A percentile compares a stretch with the other conserved stretches of the same genome.
Conservation (phyloP, 164 flowering plant genomes). For the Berberis vulgaris region DNA sequence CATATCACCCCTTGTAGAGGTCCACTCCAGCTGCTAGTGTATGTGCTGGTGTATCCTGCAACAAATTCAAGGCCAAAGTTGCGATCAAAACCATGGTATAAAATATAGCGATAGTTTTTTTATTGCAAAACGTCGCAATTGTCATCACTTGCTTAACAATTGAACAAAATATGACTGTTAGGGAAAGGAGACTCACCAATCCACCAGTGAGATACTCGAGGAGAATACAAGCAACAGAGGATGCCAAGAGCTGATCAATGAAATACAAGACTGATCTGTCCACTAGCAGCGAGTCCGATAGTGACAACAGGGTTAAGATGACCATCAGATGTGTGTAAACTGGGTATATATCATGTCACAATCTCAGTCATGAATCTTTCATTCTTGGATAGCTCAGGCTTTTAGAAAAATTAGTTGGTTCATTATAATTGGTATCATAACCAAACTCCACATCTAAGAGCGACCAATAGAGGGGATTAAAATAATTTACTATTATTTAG, state of each 20-base stretch:
- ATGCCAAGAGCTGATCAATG: conserved; percentile 65
- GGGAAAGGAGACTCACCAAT: conserved; percentile 26
- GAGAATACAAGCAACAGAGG: conserved; percentile 59
- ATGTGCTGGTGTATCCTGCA: conserved; percentile 60
- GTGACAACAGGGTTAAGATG: conserved; percentile 92
- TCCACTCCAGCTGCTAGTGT: conserved; percentile 57
- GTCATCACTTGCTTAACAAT: too few relatives aligned
- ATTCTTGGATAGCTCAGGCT: too few relatives aligned
- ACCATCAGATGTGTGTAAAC: conserved; percentile 71
- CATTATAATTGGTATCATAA: too few relatives aligned
- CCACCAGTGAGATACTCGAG: conserved; percentile 75
- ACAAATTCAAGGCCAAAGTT: not conserved
- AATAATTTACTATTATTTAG: too few relatives aligned
- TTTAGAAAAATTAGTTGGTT: too few relatives aligned
- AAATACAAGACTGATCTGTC: conserved; percentile 69
- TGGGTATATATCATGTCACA: too few relatives aligned
- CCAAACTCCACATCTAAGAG: too few relatives aligned
- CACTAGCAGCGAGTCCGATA: conserved; percentile 63
- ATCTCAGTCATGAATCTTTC: too few relatives aligned
- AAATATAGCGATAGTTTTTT: too few relatives aligned
- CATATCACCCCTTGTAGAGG: conserved; percentile 59
- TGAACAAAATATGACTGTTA: too few relatives aligned
- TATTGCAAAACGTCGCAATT: too few relatives aligned
- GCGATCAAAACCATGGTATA: not conserved
- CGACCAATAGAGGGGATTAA: too few relatives aligned